A percentile compares a stretch with the other conserved stretches of the same genome.
Conservation (phyloP, 805 yeast genomes). For the Wickerhamiella brachini region DNA sequence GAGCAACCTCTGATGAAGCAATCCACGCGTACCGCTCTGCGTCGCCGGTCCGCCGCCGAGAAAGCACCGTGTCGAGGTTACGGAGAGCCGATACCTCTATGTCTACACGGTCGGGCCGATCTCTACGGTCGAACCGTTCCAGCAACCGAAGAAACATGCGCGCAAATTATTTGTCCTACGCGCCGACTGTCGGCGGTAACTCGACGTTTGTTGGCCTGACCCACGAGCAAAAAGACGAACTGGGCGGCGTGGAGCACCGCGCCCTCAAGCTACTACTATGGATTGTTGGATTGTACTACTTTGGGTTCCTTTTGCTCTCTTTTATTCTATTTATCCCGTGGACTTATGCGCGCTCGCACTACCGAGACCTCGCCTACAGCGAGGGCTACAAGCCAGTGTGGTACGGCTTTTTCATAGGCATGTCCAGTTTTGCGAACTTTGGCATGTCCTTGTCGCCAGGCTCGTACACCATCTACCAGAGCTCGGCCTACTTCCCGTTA, state of each 20-base stretch:
- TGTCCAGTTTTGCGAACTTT: constrained; percentile 70
- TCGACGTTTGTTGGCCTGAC: constrained; percentile 77
- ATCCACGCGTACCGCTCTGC: neutral
- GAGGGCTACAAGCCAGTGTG: constrained; percentile 65
- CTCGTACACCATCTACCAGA: constrained; percentile 57
- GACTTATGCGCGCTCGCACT: constrained; percentile 22
- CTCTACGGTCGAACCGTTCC: neutral
- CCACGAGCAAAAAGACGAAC: constrained; percentile 76
- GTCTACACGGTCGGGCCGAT: neutral
- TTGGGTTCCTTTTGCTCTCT: constrained; percentile 60
- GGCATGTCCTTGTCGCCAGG: constrained; percentile 75
- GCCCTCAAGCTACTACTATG: constrained; percentile 61
- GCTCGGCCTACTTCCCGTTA: constrained; percentile 51
- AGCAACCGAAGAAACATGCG: constrained; percentile 17
- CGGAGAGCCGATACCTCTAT: neutral
- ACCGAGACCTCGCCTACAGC: constrained; percentile 26
- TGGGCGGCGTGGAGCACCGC: constrained; percentile 95
- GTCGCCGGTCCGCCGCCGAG: neutral
- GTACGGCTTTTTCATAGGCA: constrained; percentile 87
- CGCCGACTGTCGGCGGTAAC: constrained; percentile 84
- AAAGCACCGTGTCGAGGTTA: neutral
- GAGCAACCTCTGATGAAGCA: neutral
- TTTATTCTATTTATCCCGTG: constrained; percentile 38
- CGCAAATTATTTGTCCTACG: constrained; percentile 63
- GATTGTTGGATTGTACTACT: constrained; percentile 44